A percentile compares a stretch with the other conserved stretches of the same genome.
Conservation (phyloP, 2,329 filamentous ascomycete genomes). For the Saccharata proteae region DNA sequence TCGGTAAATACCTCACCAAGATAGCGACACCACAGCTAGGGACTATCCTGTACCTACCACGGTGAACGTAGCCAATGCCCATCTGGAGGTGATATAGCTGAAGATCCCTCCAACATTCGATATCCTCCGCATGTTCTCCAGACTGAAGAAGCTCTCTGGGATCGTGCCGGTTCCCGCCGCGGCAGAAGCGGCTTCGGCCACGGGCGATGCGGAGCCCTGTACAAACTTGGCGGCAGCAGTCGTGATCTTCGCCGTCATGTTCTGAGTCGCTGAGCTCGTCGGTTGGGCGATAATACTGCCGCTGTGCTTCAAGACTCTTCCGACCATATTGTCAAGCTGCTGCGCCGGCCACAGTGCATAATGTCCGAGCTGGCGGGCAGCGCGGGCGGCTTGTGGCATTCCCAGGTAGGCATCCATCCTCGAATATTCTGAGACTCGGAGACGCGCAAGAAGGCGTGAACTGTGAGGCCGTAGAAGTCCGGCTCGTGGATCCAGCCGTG, state of each 20-base stretch:
- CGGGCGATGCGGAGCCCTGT: constrained; percentile 32
- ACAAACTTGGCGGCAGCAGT: constrained; percentile 30
- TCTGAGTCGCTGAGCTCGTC: constrained; percentile 22
- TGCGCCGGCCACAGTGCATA: constrained; percentile 6
- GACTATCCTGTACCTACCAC: constrained; percentile 39
- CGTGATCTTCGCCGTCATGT: constrained; percentile 25
- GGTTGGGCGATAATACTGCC: constrained; percentile 49
- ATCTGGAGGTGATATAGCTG: constrained; percentile 80
- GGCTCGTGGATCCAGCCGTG: too few species aligned
- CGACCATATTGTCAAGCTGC: constrained; percentile 7
- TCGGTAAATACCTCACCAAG: background rate
- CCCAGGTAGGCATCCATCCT: too few species aligned
- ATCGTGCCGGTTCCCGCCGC: constrained; percentile 20
- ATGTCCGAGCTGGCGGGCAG: constrained; percentile 5
- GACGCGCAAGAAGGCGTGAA: too few species aligned
- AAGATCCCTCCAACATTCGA: constrained; percentile 77
- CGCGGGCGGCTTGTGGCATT: constrained; percentile 7
- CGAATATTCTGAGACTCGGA: too few species aligned
- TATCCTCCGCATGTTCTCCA: constrained; percentile 26
- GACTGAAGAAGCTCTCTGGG: constrained; percentile 28
- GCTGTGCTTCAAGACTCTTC: constrained; percentile 28
- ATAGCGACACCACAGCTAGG: background rate
- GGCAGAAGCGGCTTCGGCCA: constrained; percentile 24
- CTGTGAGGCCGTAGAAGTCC: too few species aligned
- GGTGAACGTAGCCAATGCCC: constrained; percentile 78